These are phyloP conservation scores for Penicillium olsonii DNA, from an alignment of 2,329 filamentous ascomycete species.

Conservation along the genomic window DNA sequence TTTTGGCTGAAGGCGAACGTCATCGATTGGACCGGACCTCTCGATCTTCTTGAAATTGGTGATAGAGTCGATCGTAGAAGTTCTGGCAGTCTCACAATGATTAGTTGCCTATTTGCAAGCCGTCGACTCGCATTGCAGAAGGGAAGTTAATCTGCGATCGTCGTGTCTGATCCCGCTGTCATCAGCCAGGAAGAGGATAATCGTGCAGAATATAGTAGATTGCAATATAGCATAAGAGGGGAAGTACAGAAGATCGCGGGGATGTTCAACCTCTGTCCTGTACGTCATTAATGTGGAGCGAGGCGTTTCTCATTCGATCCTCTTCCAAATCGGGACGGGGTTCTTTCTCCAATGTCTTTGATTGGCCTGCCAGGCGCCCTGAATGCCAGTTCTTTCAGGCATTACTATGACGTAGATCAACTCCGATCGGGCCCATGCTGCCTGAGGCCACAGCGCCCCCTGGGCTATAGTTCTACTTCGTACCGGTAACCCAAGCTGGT, in stretches of 20 bases:
- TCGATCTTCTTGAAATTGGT: neutral
- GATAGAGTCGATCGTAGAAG: neutral
- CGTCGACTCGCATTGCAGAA: slow-evolving; percentile 1
- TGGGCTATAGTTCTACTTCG: too few species aligned
- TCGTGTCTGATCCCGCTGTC: neutral
- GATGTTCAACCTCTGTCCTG: neutral
- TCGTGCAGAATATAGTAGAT: neutral
- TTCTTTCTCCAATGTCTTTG: neutral
- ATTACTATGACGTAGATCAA: neutral
- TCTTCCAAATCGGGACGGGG: neutral
- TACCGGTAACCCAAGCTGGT: too few species aligned
- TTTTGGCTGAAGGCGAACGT: slow-evolving; percentile 6
- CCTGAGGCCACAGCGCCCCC: neutral
- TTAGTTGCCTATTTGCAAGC: neutral
- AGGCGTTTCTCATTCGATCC: neutral
- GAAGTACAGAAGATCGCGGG: neutral
- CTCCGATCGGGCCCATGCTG: neutral
- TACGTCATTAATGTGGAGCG: slow-evolving; percentile 12
- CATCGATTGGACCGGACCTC: neutral
- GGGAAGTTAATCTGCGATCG: neutral
- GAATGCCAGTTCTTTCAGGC: neutral
- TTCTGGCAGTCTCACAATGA: neutral
- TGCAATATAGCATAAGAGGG: neutral
- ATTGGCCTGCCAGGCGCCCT: neutral
- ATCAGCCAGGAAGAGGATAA: neutral